A percentile compares a stretch with the other conserved stretches of the same genome.
Evolutionary conservation across 2,329 filamentous ascomycete genomes (phyloP).

Genomic region (Fusarium avenaceum): DNA sequence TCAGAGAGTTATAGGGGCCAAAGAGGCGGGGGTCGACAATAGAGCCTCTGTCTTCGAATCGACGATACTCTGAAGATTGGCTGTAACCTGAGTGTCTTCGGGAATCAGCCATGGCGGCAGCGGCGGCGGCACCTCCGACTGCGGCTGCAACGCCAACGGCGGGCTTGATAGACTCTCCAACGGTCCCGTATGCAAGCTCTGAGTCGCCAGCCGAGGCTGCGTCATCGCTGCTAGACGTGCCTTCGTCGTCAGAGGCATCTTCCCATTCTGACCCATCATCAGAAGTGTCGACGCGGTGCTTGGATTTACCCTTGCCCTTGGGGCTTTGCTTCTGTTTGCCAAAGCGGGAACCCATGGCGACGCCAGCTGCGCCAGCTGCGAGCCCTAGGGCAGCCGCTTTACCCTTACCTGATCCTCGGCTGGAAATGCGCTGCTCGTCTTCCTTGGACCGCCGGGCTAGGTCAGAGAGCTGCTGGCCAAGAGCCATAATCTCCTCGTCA

Average conservation of each 20-base stretch:
- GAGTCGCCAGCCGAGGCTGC: slow-evolving; percentile 55
- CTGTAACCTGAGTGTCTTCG: slow-evolving; percentile 46
- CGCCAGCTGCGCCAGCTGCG: slow-evolving; percentile 57
- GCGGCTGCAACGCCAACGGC: slow-evolving; percentile 48
- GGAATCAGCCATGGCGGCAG: slow-evolving; percentile 55
- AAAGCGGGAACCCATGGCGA: slow-evolving; percentile 56
- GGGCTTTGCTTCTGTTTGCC: slow-evolving; percentile 55
- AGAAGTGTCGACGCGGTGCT: slow-evolving; percentile 54
- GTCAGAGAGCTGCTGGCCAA: slow-evolving; percentile 68
- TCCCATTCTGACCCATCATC: slow-evolving; percentile 69
- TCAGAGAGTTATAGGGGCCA: slow-evolving; percentile 72
- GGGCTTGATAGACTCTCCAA: slow-evolving; percentile 46
- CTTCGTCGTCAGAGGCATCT: slow-evolving; percentile 65
- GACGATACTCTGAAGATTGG: slow-evolving; percentile 25
- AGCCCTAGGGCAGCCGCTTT: slow-evolving; percentile 42
- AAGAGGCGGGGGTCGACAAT: slow-evolving; percentile 71
- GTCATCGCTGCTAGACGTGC: slow-evolving; percentile 55
- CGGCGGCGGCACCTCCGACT: slow-evolving; percentile 58
- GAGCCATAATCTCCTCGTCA: slow-evolving; percentile 69
- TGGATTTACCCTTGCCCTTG: slow-evolving; percentile 59
- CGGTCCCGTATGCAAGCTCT: slow-evolving; percentile 55
- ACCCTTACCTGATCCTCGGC: slow-evolving; percentile 45
- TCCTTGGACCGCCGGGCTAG: slow-evolving; percentile 66
- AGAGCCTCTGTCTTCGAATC: slow-evolving; percentile 58
- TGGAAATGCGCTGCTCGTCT: slow-evolving; percentile 61